Percentiles rank a stretch among this genome's conserved stretches.
phyloP scores from a whole-genome alignment of 1,139 yeast genomes.

The Hyphopichia khmerensis region DNA sequence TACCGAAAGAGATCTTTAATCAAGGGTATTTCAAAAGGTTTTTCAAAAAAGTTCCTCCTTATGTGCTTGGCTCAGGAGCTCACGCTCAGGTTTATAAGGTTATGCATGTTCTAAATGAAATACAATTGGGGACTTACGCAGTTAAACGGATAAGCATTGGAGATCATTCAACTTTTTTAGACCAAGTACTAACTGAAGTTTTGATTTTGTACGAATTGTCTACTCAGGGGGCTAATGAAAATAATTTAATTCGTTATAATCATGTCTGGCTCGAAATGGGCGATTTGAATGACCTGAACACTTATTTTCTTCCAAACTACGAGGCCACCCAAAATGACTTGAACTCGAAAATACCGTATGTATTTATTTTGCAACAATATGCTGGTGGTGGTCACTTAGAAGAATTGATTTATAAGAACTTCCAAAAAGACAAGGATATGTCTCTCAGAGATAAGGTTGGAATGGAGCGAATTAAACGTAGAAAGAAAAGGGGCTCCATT shows the following conservation, averaged over 20 bases:
- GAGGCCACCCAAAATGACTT: neutral
- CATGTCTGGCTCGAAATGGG: constrained; percentile 92
- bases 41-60: constrained; percentile 48
- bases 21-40: constrained; percentile 76
- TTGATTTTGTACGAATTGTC: constrained; percentile 55
- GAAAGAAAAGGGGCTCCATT: constrained; percentile 10
- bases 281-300: constrained; percentile 45
- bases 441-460: constrained; percentile 29
- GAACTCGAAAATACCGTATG: constrained; percentile 61
- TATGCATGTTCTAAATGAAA: constrained; percentile 70
- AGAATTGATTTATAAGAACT: constrained; percentile 50
- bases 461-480: constrained; percentile 21
- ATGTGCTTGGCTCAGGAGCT: constrained; percentile 71
- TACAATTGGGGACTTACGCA: constrained; percentile 76
- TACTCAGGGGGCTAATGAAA: constrained; percentile 37
- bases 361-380: constrained; percentile 79
- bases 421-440: constrained; percentile 19
- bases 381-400: constrained; percentile 89
- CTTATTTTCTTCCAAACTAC: constrained; percentile 22
- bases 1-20: constrained; percentile 51
- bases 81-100: constrained; percentile 84
- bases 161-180: constrained; percentile 63
- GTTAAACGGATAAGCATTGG: constrained; percentile 84
- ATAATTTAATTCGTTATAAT: constrained; percentile 77
- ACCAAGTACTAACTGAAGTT: constrained; percentile 75